A percentile compares a stretch with the other conserved stretches of the same genome.
phyloP scores from a whole-genome alignment of 176 grass and related monocot genomes.

The Rhynchospora tenuis region DNA sequence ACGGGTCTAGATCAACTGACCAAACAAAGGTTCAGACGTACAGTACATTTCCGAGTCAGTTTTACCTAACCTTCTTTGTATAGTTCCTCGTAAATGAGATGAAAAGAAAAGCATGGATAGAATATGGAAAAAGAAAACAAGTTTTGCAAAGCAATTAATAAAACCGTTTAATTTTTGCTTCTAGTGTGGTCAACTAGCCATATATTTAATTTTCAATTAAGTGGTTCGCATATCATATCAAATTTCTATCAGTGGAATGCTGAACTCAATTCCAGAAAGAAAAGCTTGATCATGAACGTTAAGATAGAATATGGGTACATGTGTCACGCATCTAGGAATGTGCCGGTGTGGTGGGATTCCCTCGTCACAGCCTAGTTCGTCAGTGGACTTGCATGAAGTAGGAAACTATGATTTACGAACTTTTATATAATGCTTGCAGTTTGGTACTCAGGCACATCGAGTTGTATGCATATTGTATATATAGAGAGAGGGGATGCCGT shows the following conservation, averaged over 20 bases:
- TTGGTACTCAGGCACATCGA: background rate
- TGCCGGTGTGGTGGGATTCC: conserved; percentile 6
- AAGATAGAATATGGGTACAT: background rate
- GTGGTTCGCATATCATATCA: background rate
- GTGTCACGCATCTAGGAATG: conserved; percentile 1
- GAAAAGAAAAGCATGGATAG: background rate
- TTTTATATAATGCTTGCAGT: background rate
- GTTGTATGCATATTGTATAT: conserved; percentile 1
- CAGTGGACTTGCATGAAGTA: background rate
- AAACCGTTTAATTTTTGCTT: background rate
- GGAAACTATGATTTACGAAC: background rate
- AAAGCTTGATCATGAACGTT: background rate
- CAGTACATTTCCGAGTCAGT: too few species aligned
- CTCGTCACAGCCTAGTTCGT: conserved; percentile 2
- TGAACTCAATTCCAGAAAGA: background rate
- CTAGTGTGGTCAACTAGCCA: background rate
- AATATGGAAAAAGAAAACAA: background rate
- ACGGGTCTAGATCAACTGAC: too few species aligned
- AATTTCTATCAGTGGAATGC: conserved; percentile 11
- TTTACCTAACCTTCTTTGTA: background rate
- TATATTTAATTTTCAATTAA: conserved; percentile 3
- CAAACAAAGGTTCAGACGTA: too few species aligned
- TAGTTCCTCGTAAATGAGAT: background rate
- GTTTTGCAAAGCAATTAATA: background rate
- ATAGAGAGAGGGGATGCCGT: too few species aligned